Percentiles rank a stretch among this genome's conserved stretches.
These are phyloP conservation scores for Glaciozyma martinii DNA, from an alignment of 768 basidiomycete species.

Conservation along the genomic window DNA sequence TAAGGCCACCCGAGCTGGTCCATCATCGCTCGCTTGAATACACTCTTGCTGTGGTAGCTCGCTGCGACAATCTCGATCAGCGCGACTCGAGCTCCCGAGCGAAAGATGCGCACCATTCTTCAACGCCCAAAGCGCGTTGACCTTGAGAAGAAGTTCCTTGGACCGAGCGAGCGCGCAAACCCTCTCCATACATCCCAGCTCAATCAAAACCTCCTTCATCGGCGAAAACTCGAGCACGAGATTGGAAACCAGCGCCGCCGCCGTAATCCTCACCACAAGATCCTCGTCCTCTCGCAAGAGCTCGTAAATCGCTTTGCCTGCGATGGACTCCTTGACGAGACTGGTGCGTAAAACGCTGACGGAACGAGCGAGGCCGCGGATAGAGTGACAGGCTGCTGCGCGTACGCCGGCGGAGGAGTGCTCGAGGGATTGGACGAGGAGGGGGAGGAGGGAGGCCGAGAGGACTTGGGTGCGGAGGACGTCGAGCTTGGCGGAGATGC, in stretches of 20 bases:
- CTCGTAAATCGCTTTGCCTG: slow-evolving; percentile 62
- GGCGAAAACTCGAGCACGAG: slow-evolving; percentile 34
- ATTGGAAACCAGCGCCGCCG: slow-evolving; percentile 26
- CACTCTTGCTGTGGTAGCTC: slow-evolving; percentile 19
- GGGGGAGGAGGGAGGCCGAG: slow-evolving; percentile 52
- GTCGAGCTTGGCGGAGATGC: slow-evolving; percentile 63
- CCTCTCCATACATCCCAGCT: slow-evolving; percentile 19
- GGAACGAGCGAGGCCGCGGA: slow-evolving; percentile 67
- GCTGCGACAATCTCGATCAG: slow-evolving; percentile 2
- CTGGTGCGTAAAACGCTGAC: slow-evolving; percentile 74
- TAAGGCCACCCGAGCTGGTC: slow-evolving; percentile 18
- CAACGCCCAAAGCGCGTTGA: slow-evolving; percentile 30
- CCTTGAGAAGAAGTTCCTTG: neutral
- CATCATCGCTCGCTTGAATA: slow-evolving; percentile 24
- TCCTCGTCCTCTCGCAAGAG: slow-evolving; percentile 44
- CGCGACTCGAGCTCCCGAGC: neutral
- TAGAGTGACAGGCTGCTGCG: slow-evolving; percentile 76
- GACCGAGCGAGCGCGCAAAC: slow-evolving; percentile 13
- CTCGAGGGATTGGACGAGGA: slow-evolving; percentile 50
- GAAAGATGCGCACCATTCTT: slow-evolving; percentile 22
- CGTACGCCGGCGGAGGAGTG: slow-evolving; percentile 66
- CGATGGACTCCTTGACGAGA: slow-evolving; percentile 62
- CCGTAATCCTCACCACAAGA: slow-evolving; percentile 23
- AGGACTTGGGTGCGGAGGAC: slow-evolving; percentile 62
- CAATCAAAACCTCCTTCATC: slow-evolving; percentile 20